Conservation (phyloP, 768 basidiomycete genomes). For the Astraeus odoratus region DNA sequence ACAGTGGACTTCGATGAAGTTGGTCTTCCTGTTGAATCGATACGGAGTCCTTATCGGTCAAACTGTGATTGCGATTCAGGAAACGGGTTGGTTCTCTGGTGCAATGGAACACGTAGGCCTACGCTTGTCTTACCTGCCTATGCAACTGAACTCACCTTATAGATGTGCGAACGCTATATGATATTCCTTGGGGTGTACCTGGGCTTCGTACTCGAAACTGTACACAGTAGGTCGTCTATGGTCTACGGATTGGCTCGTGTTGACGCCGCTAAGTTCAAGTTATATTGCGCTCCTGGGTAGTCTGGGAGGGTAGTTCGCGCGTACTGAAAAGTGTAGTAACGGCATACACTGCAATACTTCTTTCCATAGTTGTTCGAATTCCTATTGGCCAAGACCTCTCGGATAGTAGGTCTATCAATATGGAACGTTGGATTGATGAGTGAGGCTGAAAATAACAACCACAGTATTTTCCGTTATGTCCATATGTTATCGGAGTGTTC, state of each 20-base stretch:
- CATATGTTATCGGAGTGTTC: background rate
- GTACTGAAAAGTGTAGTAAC: background rate
- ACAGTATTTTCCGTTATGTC: background rate
- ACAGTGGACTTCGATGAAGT: slow-evolving; percentile 4
- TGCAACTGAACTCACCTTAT: background rate
- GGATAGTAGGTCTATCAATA: background rate
- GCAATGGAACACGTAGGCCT: background rate
- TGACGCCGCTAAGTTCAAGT: slow-evolving; percentile 2
- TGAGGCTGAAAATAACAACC: background rate
- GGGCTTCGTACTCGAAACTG: background rate
- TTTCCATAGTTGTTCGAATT: background rate
- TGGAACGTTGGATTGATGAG: background rate
- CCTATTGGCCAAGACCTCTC: background rate
- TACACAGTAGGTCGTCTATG: slow-evolving; percentile 4
- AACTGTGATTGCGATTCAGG: slow-evolving; percentile 3
- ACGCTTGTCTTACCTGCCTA: background rate
- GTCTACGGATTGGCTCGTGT: background rate
- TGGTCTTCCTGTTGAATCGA: slow-evolving; percentile 2
- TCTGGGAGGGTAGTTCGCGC: slow-evolving; percentile 1
- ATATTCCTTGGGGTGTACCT: background rate
- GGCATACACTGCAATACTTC: background rate
- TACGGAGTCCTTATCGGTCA: slow-evolving; percentile 2
- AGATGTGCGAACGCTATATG: background rate
- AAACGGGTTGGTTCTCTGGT: background rate
- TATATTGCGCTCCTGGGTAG: slow-evolving; percentile 5